These are phyloP conservation scores for Phytopythium kandeliae DNA, from an alignment of 352 stramenopile species.

Conservation along the genomic window DNA sequence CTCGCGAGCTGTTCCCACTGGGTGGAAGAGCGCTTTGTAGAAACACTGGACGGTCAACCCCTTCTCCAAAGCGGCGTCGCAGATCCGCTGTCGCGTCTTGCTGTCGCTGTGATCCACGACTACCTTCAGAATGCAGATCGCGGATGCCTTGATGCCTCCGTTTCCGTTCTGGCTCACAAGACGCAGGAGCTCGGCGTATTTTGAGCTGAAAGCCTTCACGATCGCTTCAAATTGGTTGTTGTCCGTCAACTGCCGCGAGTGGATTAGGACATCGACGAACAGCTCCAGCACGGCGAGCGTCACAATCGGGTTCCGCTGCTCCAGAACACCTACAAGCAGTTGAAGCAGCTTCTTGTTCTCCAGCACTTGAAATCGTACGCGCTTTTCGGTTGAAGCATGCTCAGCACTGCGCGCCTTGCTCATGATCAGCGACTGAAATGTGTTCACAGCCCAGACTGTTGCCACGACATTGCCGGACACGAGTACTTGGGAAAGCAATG, in stretches of 20 bases:
- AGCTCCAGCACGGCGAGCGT: constrained; percentile 58
- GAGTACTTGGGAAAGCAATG: constrained; percentile 39
- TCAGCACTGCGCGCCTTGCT: constrained; percentile 38
- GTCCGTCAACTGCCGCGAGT: constrained; percentile 56
- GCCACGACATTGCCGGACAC: constrained; percentile 44
- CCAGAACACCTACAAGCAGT: constrained; percentile 42
- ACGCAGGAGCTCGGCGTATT: constrained; percentile 40
- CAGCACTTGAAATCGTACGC: constrained; percentile 50
- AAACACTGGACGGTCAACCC: constrained; percentile 52
- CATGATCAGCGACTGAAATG: constrained; percentile 52
- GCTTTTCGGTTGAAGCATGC: constrained; percentile 45
- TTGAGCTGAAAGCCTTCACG: constrained; percentile 53
- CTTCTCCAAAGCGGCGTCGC: constrained; percentile 58
- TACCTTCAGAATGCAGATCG: constrained; percentile 61
- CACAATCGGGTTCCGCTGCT: constrained; percentile 37
- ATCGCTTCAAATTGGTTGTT: constrained; percentile 73
- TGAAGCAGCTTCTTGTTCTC: constrained; percentile 61
- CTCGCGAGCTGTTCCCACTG: constrained; percentile 43
- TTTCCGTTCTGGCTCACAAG: constrained; percentile 41
- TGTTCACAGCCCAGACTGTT: constrained; percentile 53
- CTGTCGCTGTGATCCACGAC: constrained; percentile 65
- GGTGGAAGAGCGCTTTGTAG: constrained; percentile 68
- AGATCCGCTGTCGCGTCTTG: constrained; percentile 54
- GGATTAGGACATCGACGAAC: constrained; percentile 54
- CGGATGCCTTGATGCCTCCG: constrained; percentile 48